A percentile compares a stretch with the other conserved stretches of the same genome.
Conservation (phyloP, 345 rosid genomes). For the Brassica napus region Da-Ae NC_063439.1:4374501-4375000, state of each 20-base stretch:
- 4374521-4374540: conserved; percentile 90
- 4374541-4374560: conserved; percentile 87
- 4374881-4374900: conserved; percentile 67
- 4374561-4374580: conserved; percentile 79
- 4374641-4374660: conserved; percentile 61
- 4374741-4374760: conserved; percentile 63
- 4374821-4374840: conserved; percentile 52
- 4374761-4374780: conserved; percentile 67
- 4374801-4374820: conserved; percentile 64
- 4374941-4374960: conserved; percentile 75
- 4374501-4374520: conserved; percentile 47
- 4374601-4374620: conserved; percentile 54
- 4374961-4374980: conserved; percentile 33
- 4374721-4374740: conserved; percentile 50
- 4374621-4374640: conserved; percentile 63
- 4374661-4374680: conserved; percentile 72
- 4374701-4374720: conserved; percentile 48
- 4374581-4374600: conserved; percentile 84
- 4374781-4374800: conserved; percentile 58
- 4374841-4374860: conserved; percentile 42
- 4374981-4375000: conserved; percentile 56
- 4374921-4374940: conserved; percentile 66
- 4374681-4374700: conserved; percentile 63
- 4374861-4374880: conserved; percentile 58
- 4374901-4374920: conserved; percentile 70